These are phyloP conservation scores for Termitomyces sp. DNA, from an alignment of 768 basidiomycete species.

Conservation along the genomic window DNA sequence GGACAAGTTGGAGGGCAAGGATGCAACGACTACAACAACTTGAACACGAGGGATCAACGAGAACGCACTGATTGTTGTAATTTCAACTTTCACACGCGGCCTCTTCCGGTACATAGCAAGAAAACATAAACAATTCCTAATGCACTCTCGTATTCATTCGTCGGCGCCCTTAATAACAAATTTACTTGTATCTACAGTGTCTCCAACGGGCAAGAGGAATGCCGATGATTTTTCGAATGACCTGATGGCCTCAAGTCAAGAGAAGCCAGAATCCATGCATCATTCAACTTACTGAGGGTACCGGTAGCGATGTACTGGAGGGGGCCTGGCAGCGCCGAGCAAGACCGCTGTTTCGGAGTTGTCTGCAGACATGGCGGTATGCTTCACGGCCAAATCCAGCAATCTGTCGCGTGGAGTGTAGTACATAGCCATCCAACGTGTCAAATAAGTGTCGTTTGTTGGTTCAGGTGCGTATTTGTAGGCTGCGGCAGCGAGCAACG, in stretches of 20 bases:
- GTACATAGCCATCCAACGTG: conserved; percentile 63
- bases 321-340: conserved; percentile 40
- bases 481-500: conserved; percentile 46
- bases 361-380: conserved; percentile 45
- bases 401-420: conserved; percentile 50
- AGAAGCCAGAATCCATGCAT: neutral
- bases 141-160: conserved; percentile 9
- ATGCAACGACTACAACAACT: conserved; percentile 5
- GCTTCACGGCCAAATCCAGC: conserved; percentile 52
- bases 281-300: conserved; percentile 66
- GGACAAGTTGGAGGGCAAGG: conserved; percentile 1
- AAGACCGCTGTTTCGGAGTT: conserved; percentile 39
- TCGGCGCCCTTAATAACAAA: conserved; percentile 27
- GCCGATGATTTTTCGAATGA: conserved; percentile 58
- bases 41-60: conserved; percentile 8
- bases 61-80: conserved; percentile 16
- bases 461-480: conserved; percentile 71
- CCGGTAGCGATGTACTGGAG: conserved; percentile 57
- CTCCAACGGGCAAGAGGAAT: conserved; percentile 57
- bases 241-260: conserved; percentile 28
- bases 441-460: conserved; percentile 58
- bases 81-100: conserved; percentile 15
- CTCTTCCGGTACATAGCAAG: neutral
- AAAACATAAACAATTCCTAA: neutral
- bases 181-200: conserved; percentile 28